Evolutionary conservation across 495 filamentous ascomycete genomes (phyloP).

Genomic region (Talaromyces proteolyticus): DNA sequence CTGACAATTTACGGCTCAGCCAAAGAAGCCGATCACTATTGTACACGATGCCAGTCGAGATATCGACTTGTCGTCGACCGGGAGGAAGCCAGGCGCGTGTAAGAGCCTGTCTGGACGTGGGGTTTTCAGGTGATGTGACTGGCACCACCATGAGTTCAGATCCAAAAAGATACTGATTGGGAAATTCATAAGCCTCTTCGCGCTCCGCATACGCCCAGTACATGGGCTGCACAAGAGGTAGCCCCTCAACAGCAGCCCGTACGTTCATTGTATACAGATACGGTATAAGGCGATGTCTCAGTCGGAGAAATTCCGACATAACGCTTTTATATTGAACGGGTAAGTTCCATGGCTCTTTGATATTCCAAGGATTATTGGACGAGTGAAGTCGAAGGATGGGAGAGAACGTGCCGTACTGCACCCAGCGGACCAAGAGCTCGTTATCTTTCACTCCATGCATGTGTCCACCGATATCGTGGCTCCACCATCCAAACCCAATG

Average conservation of each 20-base stretch:
- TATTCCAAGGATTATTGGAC: slow-evolving; percentile 40
- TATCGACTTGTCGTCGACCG: slow-evolving; percentile 34
- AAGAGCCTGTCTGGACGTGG: slow-evolving; percentile 26
- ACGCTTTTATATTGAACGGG: slow-evolving; percentile 24
- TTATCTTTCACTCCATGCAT: slow-evolving; percentile 43
- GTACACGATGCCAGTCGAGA: slow-evolving; percentile 46
- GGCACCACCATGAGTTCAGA: slow-evolving; percentile 46
- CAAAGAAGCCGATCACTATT: slow-evolving; percentile 41
- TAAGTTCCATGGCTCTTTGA: slow-evolving; percentile 54
- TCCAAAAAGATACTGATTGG: slow-evolving; percentile 51
- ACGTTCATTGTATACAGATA: slow-evolving; percentile 54
- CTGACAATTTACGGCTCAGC: slow-evolving; percentile 33
- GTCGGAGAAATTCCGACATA: slow-evolving; percentile 39
- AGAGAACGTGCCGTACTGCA: slow-evolving; percentile 51
- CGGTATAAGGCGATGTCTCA: slow-evolving; percentile 49
- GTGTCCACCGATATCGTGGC: slow-evolving; percentile 59
- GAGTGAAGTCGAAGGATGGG: slow-evolving; percentile 55
- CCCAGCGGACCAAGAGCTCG: slow-evolving; percentile 50
- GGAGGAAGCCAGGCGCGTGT: slow-evolving; percentile 46
- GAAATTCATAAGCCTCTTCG: slow-evolving; percentile 41
- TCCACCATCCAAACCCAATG: slow-evolving; percentile 62
- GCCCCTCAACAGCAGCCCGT: slow-evolving; percentile 26
- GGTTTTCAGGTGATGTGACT: slow-evolving; percentile 38
- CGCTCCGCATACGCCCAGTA: slow-evolving; percentile 49
- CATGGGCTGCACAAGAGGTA: slow-evolving; percentile 50